Percentiles rank a stretch among this genome's conserved stretches.
Conservation (phyloP, 1,139 yeast genomes). For the Diutina ranongensis region DNA sequence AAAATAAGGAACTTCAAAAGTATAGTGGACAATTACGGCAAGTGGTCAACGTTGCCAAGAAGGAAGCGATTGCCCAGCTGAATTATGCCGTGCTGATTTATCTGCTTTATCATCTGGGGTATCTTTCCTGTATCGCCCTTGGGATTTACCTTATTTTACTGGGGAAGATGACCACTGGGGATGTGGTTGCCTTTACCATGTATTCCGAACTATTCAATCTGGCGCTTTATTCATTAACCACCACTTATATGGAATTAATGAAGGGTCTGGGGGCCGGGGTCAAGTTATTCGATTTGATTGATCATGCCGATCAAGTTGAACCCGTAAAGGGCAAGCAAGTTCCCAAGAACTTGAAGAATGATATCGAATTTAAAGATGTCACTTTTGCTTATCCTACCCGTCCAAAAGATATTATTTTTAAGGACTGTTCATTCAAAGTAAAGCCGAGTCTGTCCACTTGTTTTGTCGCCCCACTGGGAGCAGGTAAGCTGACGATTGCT, state of each 20-base stretch:
- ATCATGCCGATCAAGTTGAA: constrained; percentile 31
- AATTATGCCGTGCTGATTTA: constrained; percentile 36
- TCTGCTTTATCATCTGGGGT: constrained; percentile 33
- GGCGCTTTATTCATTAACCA: constrained; percentile 38
- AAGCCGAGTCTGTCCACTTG: constrained; percentile 72
- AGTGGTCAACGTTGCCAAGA: constrained; percentile 31
- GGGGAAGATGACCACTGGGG: constrained; percentile 36
- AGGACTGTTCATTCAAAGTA: constrained; percentile 49
- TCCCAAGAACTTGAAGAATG: constrained; percentile 32
- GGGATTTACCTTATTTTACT: constrained; percentile 33
- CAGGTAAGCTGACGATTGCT: constrained; percentile 83
- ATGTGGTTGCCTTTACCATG: constrained; percentile 37
- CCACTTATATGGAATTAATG: constrained; percentile 43
- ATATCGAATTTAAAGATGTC: constrained; percentile 56
- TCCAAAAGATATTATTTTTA: constrained; percentile 59
- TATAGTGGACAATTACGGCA: constrained; percentile 30
- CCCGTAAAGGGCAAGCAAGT: constrained; percentile 30
- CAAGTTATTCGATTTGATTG: constrained; percentile 35
- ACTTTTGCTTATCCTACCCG: constrained; percentile 81
- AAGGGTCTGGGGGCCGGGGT: constrained; percentile 47
- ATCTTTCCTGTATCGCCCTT: constrained; percentile 33
- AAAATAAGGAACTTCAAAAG: constrained; percentile 29
- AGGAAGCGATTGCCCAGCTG: constrained; percentile 38
- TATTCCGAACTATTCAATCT: constrained; percentile 37
- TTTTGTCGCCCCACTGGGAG: constrained; percentile 85